Evolutionary conservation across 2,329 filamentous ascomycete genomes (phyloP).

Genomic region (Ascochyta lentis): DNA sequence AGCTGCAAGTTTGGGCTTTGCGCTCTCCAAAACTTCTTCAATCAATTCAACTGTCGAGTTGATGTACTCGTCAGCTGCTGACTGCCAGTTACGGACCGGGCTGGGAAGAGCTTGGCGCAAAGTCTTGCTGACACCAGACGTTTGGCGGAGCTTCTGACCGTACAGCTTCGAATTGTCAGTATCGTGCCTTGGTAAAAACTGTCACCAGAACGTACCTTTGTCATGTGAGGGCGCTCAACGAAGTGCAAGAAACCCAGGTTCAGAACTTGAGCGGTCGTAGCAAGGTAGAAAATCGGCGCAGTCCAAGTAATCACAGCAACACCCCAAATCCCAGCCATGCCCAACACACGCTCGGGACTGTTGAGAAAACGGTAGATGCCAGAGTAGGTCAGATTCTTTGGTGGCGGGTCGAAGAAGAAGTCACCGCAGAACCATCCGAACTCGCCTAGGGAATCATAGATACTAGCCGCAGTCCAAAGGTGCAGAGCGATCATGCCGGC

Average conservation of each 20-base stretch:
- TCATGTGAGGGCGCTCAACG: slow-evolving; percentile 94
- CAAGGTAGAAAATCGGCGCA: slow-evolving; percentile 82
- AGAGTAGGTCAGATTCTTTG: slow-evolving; percentile 84
- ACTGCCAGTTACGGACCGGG: slow-evolving; percentile 81
- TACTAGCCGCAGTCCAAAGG: slow-evolving; percentile 89
- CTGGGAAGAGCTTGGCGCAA: slow-evolving; percentile 85
- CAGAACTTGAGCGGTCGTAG: slow-evolving; percentile 82
- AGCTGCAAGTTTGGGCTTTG: slow-evolving; percentile 82
- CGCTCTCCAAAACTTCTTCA: slow-evolving; percentile 86
- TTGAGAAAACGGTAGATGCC: slow-evolving; percentile 98
- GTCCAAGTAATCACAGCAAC: slow-evolving; percentile 93
- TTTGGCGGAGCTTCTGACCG: slow-evolving; percentile 78
- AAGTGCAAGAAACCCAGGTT: slow-evolving; percentile 89
- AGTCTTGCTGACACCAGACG: slow-evolving; percentile 91
- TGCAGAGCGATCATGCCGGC: slow-evolving; percentile 82
- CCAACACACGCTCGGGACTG: slow-evolving; percentile 93
- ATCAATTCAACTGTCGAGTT: slow-evolving; percentile 88
- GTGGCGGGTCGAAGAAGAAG: slow-evolving; percentile 92
- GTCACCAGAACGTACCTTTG: slow-evolving; percentile 54
- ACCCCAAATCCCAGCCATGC: slow-evolving; percentile 94
- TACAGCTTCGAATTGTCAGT: slow-evolving; percentile 64
- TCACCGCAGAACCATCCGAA: slow-evolving; percentile 99
- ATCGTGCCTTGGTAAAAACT: not conserved
- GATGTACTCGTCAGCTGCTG: slow-evolving; percentile 85
- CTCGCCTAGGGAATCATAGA: slow-evolving; percentile 94